A percentile compares a stretch with the other conserved stretches of the same genome.
phyloP scores from a whole-genome alignment of 2,329 filamentous ascomycete species.

The Pseudocercospora pini-densiflorae region DNA sequence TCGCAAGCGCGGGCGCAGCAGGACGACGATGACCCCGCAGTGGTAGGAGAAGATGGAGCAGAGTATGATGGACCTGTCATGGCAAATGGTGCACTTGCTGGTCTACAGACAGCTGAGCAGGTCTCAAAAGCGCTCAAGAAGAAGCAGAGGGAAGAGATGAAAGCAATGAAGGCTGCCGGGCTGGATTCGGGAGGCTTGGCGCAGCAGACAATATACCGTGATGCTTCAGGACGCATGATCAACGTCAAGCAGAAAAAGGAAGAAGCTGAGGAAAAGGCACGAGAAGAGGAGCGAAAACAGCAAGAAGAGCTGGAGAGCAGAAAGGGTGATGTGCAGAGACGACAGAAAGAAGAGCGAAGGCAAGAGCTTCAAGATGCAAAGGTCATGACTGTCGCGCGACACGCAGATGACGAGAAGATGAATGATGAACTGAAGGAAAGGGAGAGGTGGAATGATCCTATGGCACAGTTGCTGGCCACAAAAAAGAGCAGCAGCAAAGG shows the following conservation, averaged over 20 bases:
- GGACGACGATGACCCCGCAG: constrained; percentile 53
- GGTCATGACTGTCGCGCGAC: constrained; percentile 77
- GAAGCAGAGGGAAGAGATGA: constrained; percentile 67
- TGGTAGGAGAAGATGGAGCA: constrained; percentile 56
- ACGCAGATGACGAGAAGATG: constrained; percentile 82
- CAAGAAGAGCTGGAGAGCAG: constrained; percentile 69
- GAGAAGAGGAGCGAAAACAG: constrained; percentile 70
- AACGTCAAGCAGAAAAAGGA: constrained; percentile 90
- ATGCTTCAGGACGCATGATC: constrained; percentile 91
- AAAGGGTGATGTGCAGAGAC: constrained; percentile 83
- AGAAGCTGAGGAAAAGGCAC: constrained; percentile 78
- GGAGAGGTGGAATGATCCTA: constrained; percentile 92
- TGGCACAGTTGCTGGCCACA: constrained; percentile 74
- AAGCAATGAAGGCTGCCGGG: constrained; percentile 52
- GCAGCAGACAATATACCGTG: constrained; percentile 89
- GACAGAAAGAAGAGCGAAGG: constrained; percentile 66
- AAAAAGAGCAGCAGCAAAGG: constrained; percentile 62
- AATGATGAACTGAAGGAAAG: constrained; percentile 79
- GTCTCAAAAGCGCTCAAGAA: constrained; percentile 64
- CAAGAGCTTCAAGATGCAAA: constrained; percentile 79
- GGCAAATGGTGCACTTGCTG: constrained; percentile 85
- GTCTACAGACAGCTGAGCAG: constrained; percentile 80
- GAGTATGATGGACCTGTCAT: constrained; percentile 64
- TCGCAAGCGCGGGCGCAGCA: constrained; percentile 35
- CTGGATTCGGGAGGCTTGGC: constrained; percentile 52